Evolutionary conservation across 768 basidiomycete species (phyloP).

Genomic region (Trametes gibbosa): DNA sequence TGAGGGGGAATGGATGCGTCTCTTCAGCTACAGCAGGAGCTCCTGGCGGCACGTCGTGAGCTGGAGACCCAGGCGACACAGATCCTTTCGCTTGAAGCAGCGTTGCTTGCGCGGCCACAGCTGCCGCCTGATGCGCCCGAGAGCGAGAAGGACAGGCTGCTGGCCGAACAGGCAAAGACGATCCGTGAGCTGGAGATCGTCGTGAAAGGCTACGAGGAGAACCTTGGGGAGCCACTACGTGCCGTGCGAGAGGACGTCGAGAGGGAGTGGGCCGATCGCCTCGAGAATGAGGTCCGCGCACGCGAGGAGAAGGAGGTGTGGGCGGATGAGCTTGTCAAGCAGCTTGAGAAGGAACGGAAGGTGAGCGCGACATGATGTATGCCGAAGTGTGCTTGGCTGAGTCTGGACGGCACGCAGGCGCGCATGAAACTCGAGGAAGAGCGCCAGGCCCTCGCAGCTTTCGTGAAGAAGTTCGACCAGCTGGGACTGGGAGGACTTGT

Average conservation of each 20-base stretch:
- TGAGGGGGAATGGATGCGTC: slow-evolving; percentile 25
- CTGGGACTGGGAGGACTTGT: slow-evolving; percentile 48
- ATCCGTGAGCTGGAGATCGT: slow-evolving; percentile 78
- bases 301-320: slow-evolving; percentile 71
- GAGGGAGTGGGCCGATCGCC: slow-evolving; percentile 60
- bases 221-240: slow-evolving; percentile 64
- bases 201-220: slow-evolving; percentile 69
- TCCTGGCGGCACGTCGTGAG: slow-evolving; percentile 73
- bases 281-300: slow-evolving; percentile 56
- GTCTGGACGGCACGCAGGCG: slow-evolving; percentile 34
- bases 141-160: slow-evolving; percentile 70
- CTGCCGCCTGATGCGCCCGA: slow-evolving; percentile 64
- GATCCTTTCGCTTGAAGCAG: slow-evolving; percentile 79
- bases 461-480: slow-evolving; percentile 81
- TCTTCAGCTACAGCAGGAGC: slow-evolving; percentile 73
- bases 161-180: slow-evolving; percentile 69
- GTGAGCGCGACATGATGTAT: slow-evolving; percentile 31
- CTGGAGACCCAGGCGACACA: slow-evolving; percentile 80
- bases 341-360: slow-evolving; percentile 79
- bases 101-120: slow-evolving; percentile 68
- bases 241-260: slow-evolving; percentile 72
- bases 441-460: slow-evolving; percentile 71
- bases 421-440: slow-evolving; percentile 72
- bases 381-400: background rate
- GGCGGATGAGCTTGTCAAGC: slow-evolving; percentile 70